Conservation (phyloP, 805 yeast genomes). For the Barnettozyma siamensis region DNA sequence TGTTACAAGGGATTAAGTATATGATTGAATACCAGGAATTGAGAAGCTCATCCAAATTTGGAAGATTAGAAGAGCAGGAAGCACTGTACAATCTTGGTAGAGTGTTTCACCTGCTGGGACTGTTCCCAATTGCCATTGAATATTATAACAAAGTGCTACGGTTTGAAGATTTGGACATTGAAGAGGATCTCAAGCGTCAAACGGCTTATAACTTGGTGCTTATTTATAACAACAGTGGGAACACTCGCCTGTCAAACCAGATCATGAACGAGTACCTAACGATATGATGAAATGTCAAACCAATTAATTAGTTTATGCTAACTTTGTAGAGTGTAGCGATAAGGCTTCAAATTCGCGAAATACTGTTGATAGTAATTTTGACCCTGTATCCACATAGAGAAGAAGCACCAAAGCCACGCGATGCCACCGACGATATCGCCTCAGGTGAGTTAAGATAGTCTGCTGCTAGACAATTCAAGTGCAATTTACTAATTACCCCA, state of each 20-base stretch:
- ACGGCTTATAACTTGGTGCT: slow-evolving; percentile 82
- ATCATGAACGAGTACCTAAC: slow-evolving; percentile 62
- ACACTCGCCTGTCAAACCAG: slow-evolving; percentile 53
- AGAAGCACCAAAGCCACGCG: too few species aligned
- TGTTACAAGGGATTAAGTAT: slow-evolving; percentile 81
- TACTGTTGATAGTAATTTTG: too few species aligned
- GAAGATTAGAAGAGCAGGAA: slow-evolving; percentile 58
- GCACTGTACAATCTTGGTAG: slow-evolving; percentile 79
- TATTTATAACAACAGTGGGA: slow-evolving; percentile 74
- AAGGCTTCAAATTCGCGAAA: too few species aligned
- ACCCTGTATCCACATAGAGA: too few species aligned
- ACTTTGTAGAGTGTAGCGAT: too few species aligned
- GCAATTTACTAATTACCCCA: not conserved
- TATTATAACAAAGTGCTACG: slow-evolving; percentile 63
- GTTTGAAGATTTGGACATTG: slow-evolving; percentile 36
- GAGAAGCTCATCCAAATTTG: slow-evolving; percentile 34
- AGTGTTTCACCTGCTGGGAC: slow-evolving; percentile 76
- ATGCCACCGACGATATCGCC: slow-evolving; percentile 27
- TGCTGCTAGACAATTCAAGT: too few species aligned
- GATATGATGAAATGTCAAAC: slow-evolving; percentile 2
- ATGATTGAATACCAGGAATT: slow-evolving; percentile 62
- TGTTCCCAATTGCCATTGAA: slow-evolving; percentile 63
- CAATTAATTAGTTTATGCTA: too few species aligned
- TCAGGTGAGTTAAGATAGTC: slow-evolving; percentile 22
- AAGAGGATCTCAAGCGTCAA: slow-evolving; percentile 60